Evolutionary conservation across 345 rosid species (phyloP).

Genomic region (Hibiscus mutabilis): DNA sequence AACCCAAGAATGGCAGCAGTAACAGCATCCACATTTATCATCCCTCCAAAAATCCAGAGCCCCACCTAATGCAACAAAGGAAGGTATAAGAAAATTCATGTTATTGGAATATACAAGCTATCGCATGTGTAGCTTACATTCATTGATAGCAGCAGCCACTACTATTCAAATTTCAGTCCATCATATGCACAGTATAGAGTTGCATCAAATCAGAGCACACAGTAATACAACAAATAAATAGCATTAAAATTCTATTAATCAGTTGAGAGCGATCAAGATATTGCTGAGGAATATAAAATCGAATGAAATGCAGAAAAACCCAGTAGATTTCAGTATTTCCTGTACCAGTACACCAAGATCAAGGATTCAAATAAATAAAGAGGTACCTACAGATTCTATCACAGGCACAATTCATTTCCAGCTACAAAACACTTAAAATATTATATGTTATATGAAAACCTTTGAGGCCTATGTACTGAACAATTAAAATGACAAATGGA

Average conservation of each 20-base stretch:
- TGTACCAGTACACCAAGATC: no score
- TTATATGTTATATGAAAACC: no score
- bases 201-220: background rate
- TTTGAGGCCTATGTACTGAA: no score
- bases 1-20: conserved; percentile 99
- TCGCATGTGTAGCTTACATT: background rate
- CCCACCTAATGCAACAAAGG: conserved; percentile 58
- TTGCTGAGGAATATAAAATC: background rate
- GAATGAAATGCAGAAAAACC: background rate
- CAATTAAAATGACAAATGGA: background rate
- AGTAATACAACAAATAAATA: background rate
- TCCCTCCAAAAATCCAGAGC: conserved; percentile 87
- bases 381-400: background rate
- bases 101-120: background rate
- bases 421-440: background rate
- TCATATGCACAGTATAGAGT: background rate
- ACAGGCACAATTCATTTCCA: background rate
- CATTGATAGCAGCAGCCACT: background rate
- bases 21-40: conserved; percentile 80
- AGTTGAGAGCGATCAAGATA: background rate
- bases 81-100: conserved; percentile 8
- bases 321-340: no score
- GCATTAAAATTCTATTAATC: background rate
- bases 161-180: background rate
- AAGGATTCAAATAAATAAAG: background rate